These are phyloP conservation scores for Fraxinus cuspidata DNA, from an alignment of 257 asterid genomes.

Conservation along the genomic window DNA sequence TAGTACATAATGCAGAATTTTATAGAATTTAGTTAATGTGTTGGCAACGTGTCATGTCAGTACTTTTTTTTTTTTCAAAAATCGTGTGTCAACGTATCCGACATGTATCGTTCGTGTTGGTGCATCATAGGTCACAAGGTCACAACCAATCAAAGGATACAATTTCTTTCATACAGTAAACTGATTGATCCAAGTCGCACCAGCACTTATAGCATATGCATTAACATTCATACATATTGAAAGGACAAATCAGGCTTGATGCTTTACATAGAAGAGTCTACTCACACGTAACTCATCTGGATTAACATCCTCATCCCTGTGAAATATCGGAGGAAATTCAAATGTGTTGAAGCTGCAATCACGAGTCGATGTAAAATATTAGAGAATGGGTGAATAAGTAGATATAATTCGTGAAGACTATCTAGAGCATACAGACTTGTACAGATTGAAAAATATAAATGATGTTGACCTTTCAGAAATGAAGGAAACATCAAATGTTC, in stretches of 20 bases:
- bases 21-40: too few relatives aligned
- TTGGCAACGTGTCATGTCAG: too few relatives aligned
- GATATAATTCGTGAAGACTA: background rate
- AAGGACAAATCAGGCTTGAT: conserved; percentile 11
- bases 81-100: too few relatives aligned
- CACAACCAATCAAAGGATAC: conserved; percentile 6
- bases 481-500: conserved; percentile 6
- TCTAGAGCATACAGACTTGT: conserved; percentile 6
- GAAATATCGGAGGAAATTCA: conserved; percentile 93
- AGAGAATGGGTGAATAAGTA: conserved; percentile 26
- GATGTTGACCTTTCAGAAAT: background rate
- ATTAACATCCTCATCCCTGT: conserved; percentile 74
- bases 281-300: conserved; percentile 97
- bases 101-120: too few relatives aligned
- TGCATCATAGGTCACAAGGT: too few relatives aligned
- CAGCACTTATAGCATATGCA: conserved; percentile 5
- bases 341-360: conserved; percentile 82
- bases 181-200: conserved; percentile 5
- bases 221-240: background rate
- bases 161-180: conserved; percentile 6
- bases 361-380: conserved; percentile 28
- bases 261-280: conserved; percentile 20
- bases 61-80: too few relatives aligned
- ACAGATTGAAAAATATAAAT: conserved; percentile 11
- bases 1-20: too few relatives aligned